These are phyloP conservation scores for Septoria linicola DNA, from an alignment of 2,329 filamentous ascomycete genomes.

Conservation along the genomic window DNA sequence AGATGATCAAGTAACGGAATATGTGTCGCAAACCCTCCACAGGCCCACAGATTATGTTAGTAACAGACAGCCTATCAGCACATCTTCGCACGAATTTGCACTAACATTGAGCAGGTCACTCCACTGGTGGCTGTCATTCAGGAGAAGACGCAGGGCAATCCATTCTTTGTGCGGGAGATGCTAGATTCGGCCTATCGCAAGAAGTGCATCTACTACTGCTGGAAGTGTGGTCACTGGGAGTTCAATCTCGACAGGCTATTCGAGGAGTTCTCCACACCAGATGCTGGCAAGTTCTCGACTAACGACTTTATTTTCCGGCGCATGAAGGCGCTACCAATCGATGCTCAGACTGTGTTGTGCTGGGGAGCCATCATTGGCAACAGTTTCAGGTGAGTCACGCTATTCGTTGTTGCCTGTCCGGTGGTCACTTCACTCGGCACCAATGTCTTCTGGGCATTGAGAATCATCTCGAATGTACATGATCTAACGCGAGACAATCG, in stretches of 20 bases:
- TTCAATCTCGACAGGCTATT: slow-evolving; percentile 86
- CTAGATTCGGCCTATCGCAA: slow-evolving; percentile 82
- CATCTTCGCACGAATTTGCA: too few relatives aligned
- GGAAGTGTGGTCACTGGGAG: slow-evolving; percentile 76
- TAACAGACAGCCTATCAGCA: too few relatives aligned
- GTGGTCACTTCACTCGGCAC: too few relatives aligned
- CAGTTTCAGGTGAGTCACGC: slow-evolving; percentile 58
- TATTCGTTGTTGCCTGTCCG: too few relatives aligned
- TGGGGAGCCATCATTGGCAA: slow-evolving; percentile 84
- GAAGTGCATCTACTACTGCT: slow-evolving; percentile 88
- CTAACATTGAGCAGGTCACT: slow-evolving; percentile 48
- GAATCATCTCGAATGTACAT: not conserved
- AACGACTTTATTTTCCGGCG: slow-evolving; percentile 78
- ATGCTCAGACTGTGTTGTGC: slow-evolving; percentile 74
- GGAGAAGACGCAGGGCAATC: slow-evolving; percentile 86
- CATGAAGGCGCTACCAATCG: slow-evolving; percentile 70
- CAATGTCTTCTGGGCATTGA: too few relatives aligned
- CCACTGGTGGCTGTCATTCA: slow-evolving; percentile 81
- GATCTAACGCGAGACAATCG: not conserved
- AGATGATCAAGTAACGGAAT: slow-evolving; percentile 77
- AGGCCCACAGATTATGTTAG: slow-evolving; percentile 58
- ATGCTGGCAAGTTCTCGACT: slow-evolving; percentile 75
- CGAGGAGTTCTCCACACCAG: slow-evolving; percentile 75
- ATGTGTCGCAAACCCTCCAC: slow-evolving; percentile 78
- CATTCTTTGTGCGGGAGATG: slow-evolving; percentile 91